A percentile compares a stretch with the other conserved stretches of the same genome.
Conservation (phyloP, 2,329 filamentous ascomycete genomes). For the Paecilomyces dactylethromorphus region DNA sequence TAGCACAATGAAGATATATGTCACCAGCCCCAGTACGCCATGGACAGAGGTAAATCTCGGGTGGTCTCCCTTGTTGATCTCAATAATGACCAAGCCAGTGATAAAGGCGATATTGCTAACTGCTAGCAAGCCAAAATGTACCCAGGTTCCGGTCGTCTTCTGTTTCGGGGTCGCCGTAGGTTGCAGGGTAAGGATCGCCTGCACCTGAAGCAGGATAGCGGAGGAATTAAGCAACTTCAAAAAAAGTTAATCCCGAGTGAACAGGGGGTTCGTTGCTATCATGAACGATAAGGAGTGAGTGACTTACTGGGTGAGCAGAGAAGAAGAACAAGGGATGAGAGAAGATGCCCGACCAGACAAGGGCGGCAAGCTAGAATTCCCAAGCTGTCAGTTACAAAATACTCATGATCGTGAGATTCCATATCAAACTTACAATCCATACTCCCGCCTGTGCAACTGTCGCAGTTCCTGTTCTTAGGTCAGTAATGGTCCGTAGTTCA, state of each 20-base stretch:
- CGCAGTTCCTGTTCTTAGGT: conserved; percentile 61
- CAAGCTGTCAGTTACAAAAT: conserved; percentile 5
- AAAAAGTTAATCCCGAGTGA: neutral
- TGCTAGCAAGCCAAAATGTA: conserved; percentile 64
- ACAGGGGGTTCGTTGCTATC: neutral
- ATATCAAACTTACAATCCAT: conserved; percentile 50
- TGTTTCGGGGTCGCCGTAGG: conserved; percentile 72
- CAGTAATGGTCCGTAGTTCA: conserved; percentile 3
- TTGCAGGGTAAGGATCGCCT: conserved; percentile 79
- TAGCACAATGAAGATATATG: conserved; percentile 61
- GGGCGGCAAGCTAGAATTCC: conserved; percentile 52
- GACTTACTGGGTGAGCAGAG: conserved; percentile 75
- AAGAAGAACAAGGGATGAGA: conserved; percentile 69
- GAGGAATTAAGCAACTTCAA: conserved; percentile 50
- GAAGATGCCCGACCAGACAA: conserved; percentile 74
- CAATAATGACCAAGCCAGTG: conserved; percentile 38
- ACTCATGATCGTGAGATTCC: neutral
- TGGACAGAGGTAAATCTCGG: conserved; percentile 70
- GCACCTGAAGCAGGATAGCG: conserved; percentile 67
- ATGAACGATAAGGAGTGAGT: conserved; percentile 27
- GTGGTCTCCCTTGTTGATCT: conserved; percentile 71
- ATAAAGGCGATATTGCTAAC: conserved; percentile 42
- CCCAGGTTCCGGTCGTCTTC: conserved; percentile 57
- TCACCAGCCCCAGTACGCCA: conserved; percentile 72
- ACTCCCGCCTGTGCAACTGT: conserved; percentile 72